Conservation (phyloP, 495 filamentous ascomycete species). For the Oidiodendron maius region DNA sequence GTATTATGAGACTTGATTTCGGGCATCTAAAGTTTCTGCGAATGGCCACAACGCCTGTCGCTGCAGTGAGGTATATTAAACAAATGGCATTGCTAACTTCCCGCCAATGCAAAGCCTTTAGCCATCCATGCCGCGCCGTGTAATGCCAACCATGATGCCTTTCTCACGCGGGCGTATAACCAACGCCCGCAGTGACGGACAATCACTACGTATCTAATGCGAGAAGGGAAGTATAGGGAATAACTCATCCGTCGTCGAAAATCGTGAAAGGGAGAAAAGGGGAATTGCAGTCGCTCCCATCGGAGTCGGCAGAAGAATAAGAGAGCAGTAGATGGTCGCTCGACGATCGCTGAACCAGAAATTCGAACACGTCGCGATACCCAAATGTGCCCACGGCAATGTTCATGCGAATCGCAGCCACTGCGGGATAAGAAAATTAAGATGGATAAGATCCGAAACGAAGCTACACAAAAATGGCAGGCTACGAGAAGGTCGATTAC, state of each 20-base stretch:
- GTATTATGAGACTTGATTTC: no score
- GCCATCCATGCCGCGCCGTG: background rate
- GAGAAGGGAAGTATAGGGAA: background rate
- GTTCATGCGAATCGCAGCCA: constrained; percentile 9
- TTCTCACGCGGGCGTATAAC: background rate
- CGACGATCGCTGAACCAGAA: constrained; percentile 3
- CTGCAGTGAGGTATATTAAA: no score
- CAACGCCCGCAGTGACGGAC: background rate
- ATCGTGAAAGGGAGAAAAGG: background rate
- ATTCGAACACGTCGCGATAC: constrained; percentile 11
- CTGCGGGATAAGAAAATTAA: constrained; percentile 16
- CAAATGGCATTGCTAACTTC: no score
- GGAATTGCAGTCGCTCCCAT: background rate
- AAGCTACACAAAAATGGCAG: constrained; percentile 11
- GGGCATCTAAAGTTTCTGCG: no score
- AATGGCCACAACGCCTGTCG: no score
- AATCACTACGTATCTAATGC: background rate
- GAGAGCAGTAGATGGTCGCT: no score
- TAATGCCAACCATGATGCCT: background rate
- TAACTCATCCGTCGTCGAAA: background rate
- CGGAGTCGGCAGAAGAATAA: no score
- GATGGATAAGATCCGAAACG: constrained; percentile 15
- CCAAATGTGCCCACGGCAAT: background rate
- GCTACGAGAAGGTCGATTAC: constrained; percentile 9
- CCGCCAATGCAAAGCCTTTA: constrained; percentile 1